Percentiles rank a stretch among this genome's conserved stretches.
Evolutionary conservation across 768 basidiomycete genomes (phyloP).

Genomic region (Kwoniella botswanensis): DNA sequence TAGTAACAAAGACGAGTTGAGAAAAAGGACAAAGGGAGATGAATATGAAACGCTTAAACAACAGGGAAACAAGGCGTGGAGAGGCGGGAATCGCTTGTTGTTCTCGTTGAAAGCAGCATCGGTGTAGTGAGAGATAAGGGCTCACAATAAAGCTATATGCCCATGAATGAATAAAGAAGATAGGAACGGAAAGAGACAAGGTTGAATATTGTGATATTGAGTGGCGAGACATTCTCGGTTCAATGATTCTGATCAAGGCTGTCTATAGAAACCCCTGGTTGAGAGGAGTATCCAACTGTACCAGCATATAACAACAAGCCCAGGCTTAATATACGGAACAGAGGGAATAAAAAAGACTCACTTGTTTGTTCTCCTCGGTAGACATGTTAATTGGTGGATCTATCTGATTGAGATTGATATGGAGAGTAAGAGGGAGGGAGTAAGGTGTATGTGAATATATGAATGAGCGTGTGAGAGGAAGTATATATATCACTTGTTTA

Average conservation of each 20-base stretch:
- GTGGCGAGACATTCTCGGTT: conserved; percentile 6
- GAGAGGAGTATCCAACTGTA: not conserved
- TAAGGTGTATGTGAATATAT: not conserved
- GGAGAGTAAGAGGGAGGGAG: not conserved
- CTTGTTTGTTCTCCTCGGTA: conserved; percentile 25
- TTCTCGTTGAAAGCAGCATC: not conserved
- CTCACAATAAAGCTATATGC: not conserved
- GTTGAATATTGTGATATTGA: not conserved
- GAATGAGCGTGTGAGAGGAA: conserved; percentile 17
- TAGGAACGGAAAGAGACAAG: not conserved
- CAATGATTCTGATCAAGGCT: not conserved
- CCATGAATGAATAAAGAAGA: not conserved
- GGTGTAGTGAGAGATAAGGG: not conserved
- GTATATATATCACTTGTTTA: not conserved
- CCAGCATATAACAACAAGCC: conserved; percentile 2
- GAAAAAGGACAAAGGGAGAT: conserved; percentile 18
- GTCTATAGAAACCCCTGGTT: not conserved
- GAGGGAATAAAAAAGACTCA: conserved; percentile 6
- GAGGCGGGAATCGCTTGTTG: conserved; percentile 3
- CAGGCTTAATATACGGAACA: not conserved
- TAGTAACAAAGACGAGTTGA: not conserved
- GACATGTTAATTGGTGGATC: conserved; percentile 26
- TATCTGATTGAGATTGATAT: not conserved
- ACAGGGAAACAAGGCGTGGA: not conserved
- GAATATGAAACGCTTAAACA: conserved; percentile 4